A percentile compares a stretch with the other conserved stretches of the same genome.
These are phyloP conservation scores for Kwoniella shandongensis DNA, from an alignment of 768 basidiomycete genomes.

Conservation along the genomic window DNA sequence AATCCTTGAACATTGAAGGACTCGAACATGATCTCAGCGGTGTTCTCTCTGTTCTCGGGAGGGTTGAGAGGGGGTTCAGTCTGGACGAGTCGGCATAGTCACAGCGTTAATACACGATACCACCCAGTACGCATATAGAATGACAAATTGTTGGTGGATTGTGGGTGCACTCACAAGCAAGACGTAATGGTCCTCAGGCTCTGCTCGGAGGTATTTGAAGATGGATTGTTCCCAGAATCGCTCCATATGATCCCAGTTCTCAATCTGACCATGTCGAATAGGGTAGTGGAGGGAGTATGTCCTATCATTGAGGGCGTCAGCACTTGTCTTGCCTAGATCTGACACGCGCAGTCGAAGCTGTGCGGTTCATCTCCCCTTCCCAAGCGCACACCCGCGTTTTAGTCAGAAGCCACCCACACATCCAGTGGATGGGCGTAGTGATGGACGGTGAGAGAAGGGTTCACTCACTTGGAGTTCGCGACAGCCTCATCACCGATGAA, in stretches of 20 bases:
- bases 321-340: too few species aligned
- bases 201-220: conserved; percentile 98
- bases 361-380: too few species aligned
- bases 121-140: too few species aligned
- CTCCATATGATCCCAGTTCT: conserved; percentile 88
- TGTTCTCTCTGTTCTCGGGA: conserved; percentile 98
- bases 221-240: conserved; percentile 99
- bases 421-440: too few species aligned
- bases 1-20: conserved; percentile 98
- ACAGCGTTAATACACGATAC: too few species aligned
- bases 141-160: too few species aligned
- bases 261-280: conserved; percentile 94
- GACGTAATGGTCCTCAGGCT: conserved; percentile 99
- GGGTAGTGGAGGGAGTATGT: conserved; percentile 96
- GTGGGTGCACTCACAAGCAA: conserved; percentile 69
- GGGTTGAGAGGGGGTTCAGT: conserved; percentile 99
- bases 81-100: conserved; percentile 56
- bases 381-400: too few species aligned
- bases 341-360: too few species aligned
- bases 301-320: conserved; percentile 28
- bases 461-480: conserved; percentile 76
- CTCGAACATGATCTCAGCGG: conserved; percentile 99
- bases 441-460: too few species aligned
- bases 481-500: conserved; percentile 98
- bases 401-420: too few species aligned